These are phyloP conservation scores for Selaginella moellendorffii DNA, from an alignment of 75 land plant genomes.

Conservation along the genomic window DNA sequence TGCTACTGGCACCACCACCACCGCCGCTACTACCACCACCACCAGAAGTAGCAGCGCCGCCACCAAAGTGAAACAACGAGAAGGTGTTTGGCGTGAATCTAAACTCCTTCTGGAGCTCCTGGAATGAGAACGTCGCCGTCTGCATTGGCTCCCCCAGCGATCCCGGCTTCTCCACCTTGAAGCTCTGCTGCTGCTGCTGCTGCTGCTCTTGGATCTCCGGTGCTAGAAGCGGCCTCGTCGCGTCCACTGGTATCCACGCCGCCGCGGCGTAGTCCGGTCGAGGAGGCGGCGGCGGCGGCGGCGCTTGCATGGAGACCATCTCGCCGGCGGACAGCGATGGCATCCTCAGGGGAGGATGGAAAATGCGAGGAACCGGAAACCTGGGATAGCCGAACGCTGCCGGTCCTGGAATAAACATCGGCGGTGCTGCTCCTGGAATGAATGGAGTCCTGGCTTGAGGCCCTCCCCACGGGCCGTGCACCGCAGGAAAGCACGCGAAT, in stretches of 20 bases:
- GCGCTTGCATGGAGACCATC: no score
- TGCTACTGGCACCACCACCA: no score
- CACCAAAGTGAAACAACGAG: conserved; percentile 89
- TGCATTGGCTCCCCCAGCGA: background rate
- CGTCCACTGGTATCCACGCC: background rate
- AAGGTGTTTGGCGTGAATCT: no score
- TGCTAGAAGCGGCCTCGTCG: no score
- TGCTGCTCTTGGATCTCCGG: no score
- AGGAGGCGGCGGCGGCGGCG: background rate
- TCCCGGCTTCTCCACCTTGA: conserved; percentile 11
- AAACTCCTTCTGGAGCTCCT: no score
- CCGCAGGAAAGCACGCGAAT: background rate
- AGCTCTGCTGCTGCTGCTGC: background rate
- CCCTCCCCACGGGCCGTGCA: background rate
- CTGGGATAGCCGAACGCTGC: background rate
- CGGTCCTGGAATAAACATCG: background rate
- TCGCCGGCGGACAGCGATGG: no score
- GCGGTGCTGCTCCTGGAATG: no score
- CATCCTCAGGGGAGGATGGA: background rate
- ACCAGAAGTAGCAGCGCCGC: conserved; percentile 19
- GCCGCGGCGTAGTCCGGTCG: background rate
- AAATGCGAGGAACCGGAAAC: background rate
- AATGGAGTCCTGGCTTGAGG: background rate
- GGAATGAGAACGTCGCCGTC: no score
- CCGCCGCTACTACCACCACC: background rate